These are phyloP conservation scores for Hypoxylon sp. DNA, from an alignment of 2,329 filamentous ascomycete genomes.

Conservation along the genomic window DNA sequence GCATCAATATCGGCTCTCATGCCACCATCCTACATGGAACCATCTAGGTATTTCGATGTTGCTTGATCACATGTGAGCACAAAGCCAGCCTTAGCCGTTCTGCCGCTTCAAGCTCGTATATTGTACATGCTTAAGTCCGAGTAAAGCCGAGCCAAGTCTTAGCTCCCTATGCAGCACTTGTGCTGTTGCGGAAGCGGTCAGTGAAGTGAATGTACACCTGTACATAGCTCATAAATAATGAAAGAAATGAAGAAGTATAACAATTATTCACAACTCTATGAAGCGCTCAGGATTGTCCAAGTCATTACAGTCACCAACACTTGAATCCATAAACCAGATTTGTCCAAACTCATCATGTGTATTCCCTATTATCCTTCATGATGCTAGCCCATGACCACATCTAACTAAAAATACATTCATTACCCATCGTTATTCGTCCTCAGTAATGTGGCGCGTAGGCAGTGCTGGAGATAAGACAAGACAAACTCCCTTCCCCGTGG, in stretches of 20 bases:
- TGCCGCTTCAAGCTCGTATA: neutral
- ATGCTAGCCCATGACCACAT: conserved; percentile 6
- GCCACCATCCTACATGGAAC: conserved; percentile 27
- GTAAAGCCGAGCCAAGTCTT: conserved; percentile 22
- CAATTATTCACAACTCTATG: neutral
- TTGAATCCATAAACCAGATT: neutral
- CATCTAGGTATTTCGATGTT: conserved; percentile 30
- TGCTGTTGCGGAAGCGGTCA: neutral
- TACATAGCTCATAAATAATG: no score
- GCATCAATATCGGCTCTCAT: conserved; percentile 5
- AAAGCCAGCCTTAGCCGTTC: conserved; percentile 1
- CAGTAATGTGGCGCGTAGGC: conserved; percentile 15
- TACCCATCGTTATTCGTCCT: conserved; percentile 35
- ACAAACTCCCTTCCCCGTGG: conserved; percentile 19
- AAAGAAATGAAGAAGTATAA: neutral
- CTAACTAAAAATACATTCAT: conserved; percentile 39
- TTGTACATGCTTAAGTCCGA: conserved; percentile 24
- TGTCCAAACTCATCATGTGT: conserved; percentile 18
- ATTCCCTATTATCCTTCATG: conserved; percentile 23
- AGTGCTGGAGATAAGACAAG: conserved; percentile 25
- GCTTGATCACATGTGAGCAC: conserved; percentile 32
- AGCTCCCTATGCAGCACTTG: neutral
- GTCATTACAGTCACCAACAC: neutral
- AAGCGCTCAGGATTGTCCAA: neutral
- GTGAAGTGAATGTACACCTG: neutral